Conservation (phyloP, 2,329 filamentous ascomycete genomes). For the Aspergillus pseudoglaucus region DNA sequence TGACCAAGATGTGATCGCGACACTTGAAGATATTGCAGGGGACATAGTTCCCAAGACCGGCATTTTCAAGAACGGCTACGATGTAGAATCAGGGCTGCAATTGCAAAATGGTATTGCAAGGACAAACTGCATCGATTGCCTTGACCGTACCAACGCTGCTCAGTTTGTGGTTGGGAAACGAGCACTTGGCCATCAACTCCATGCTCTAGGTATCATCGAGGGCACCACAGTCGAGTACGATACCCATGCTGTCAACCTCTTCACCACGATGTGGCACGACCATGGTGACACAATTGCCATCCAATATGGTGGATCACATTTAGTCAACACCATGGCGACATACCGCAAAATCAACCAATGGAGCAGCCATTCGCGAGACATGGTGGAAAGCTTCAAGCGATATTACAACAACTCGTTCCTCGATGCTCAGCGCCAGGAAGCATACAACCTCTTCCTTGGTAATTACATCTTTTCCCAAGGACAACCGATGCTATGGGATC, state of each 20-base stretch:
- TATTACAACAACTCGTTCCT: slow-evolving; percentile 99
- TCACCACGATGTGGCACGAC: slow-evolving; percentile 97
- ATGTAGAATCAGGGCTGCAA: slow-evolving; percentile 55
- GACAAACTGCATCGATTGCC: slow-evolving; percentile 96
- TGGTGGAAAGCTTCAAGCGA: slow-evolving; percentile 98
- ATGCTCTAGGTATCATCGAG: slow-evolving; percentile 81
- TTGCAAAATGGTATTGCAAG: slow-evolving; percentile 89
- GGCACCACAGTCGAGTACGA: slow-evolving; percentile 80
- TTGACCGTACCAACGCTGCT: slow-evolving; percentile 93
- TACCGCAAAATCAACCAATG: slow-evolving; percentile 99
- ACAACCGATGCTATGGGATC: slow-evolving; percentile 94
- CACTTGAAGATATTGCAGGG: slow-evolving; percentile 81
- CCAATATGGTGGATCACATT: slow-evolving; percentile 92
- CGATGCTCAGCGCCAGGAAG: slow-evolving; percentile 94
- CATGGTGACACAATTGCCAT: slow-evolving; percentile 97
- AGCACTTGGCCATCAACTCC: slow-evolving; percentile 83
- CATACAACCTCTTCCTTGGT: slow-evolving; percentile 93
- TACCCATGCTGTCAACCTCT: slow-evolving; percentile 89
- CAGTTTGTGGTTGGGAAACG: slow-evolving; percentile 97
- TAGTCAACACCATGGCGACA: slow-evolving; percentile 98
- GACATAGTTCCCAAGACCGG: slow-evolving; percentile 78
- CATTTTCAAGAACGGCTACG: slow-evolving; percentile 90
- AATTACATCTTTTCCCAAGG: slow-evolving; percentile 87
- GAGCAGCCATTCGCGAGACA: slow-evolving; percentile 94
- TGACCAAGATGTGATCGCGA: slow-evolving; percentile 90